Evolutionary conservation across 164 flowering plant species (phyloP).

Genomic region (Dillenia turbinata): DNA sequence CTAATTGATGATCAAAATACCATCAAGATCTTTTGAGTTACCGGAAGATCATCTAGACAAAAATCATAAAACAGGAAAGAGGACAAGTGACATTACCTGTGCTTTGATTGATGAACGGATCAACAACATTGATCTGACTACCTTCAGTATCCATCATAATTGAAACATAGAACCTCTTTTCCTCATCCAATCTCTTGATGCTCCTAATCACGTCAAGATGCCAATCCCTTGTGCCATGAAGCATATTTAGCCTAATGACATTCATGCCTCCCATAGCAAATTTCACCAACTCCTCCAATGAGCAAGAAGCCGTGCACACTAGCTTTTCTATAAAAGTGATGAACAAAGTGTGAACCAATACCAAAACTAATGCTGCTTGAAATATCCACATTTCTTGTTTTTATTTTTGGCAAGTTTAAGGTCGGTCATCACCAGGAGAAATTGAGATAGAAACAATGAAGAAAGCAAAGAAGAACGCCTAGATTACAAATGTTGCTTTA

Average conservation of each 20-base stretch:
- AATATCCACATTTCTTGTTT: too few species aligned
- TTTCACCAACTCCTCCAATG: slow-evolving; percentile 52
- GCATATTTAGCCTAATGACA: slow-evolving; percentile 79
- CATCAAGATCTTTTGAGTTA: too few species aligned
- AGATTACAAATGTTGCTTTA: too few species aligned
- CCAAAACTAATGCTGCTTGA: too few species aligned
- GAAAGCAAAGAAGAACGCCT: too few species aligned
- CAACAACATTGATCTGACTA: slow-evolving; percentile 69
- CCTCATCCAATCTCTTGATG: slow-evolving; percentile 66
- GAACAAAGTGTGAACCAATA: too few species aligned
- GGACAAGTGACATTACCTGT: slow-evolving; percentile 26
- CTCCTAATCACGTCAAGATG: slow-evolving; percentile 63
- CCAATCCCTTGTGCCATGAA: slow-evolving; percentile 77
- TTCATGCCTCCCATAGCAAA: slow-evolving; percentile 77
- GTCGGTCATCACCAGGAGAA: too few species aligned
- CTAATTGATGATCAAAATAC: too few species aligned
- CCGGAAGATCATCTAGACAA: too few species aligned
- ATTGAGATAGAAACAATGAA: too few species aligned
- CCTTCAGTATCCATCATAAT: slow-evolving; percentile 88
- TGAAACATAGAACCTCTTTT: slow-evolving; percentile 69
- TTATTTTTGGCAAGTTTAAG: too few species aligned
- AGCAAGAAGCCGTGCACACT: slow-evolving; percentile 72
- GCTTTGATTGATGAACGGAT: slow-evolving; percentile 64
- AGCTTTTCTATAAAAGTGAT: slow-evolving; percentile 34
- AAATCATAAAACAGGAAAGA: not conserved